Base-by-base conservation (phyloP, 78 protist species). In the Emiliania huxleyi region DNA sequence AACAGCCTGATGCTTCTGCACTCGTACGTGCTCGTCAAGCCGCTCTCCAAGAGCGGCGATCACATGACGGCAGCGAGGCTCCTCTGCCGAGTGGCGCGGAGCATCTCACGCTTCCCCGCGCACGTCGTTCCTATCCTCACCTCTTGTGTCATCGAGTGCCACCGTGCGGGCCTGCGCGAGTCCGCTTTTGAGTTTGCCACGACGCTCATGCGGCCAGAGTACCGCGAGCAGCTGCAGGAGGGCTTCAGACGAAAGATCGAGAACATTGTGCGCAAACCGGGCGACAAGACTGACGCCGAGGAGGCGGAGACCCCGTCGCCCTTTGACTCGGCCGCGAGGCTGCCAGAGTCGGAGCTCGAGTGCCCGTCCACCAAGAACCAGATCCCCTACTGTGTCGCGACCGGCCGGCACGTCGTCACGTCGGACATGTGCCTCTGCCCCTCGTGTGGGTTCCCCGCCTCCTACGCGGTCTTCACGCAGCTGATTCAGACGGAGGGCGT, bases 131-230 rank as follows among this genome's bases (percentile, higher is more conserved):
- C 84, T 43, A 97, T 97, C 55, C 90, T 97, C 40, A 96, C 98
- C 38, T 90, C 95, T 71, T 77, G 94, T 11, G 98, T 96, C 62
- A 91, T 96, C 43, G 97, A 97, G 95, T 96, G 97, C 92, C 90
- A 92, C 79, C 89, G 55, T 4, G n/a, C 89, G 56, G 56, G 52
- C 26, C 56, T 81, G 56, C 89, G 89, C 56, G 56, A 23, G 49
- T 19, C 91, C 15, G 97, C 98, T 37, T 95, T 94, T 46, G 91
- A 95, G 79, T 96, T 49, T 56, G 98, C 98, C 37, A 22, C 92
- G 37, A 38, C 56, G 88, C 94, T 97, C 52, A 94, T 97, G 94
- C 91, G 81, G 40, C 94, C 96, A 37, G 96, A 97, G 92, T 62
- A 93, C 91, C 91, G 96, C 23, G 0, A 23, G 5, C 52, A 62